Percentiles rank a stretch among this genome's conserved stretches.
Conservation (phyloP, 176 grass and related monocot species). For the Poa annua region DNA sequence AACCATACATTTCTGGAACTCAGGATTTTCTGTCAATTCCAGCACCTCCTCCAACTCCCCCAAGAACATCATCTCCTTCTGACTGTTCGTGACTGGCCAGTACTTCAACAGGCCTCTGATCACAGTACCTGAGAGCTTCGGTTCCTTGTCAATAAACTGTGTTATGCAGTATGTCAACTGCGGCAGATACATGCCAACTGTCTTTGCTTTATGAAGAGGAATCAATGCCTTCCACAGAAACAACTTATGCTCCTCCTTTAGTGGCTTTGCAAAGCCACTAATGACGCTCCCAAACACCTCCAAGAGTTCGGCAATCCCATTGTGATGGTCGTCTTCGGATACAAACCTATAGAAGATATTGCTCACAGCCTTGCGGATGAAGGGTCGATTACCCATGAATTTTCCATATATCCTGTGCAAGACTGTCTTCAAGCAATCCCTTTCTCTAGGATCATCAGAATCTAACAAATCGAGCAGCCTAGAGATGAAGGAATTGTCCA, state of each 20-base stretch:
- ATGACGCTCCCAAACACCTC: slow-evolving; percentile 92
- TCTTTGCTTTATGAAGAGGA: slow-evolving; percentile 82
- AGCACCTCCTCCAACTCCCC: slow-evolving; percentile 91
- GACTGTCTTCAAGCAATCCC: slow-evolving; percentile 82
- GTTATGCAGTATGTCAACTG: slow-evolving; percentile 86
- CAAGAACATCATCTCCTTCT: slow-evolving; percentile 98
- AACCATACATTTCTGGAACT: slow-evolving; percentile 84
- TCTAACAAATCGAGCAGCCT: slow-evolving; percentile 88
- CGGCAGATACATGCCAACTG: slow-evolving; percentile 64
- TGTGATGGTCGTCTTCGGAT: slow-evolving; percentile 73
- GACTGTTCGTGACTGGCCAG: slow-evolving; percentile 90
- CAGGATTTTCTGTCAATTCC: slow-evolving; percentile 72
- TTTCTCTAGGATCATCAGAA: slow-evolving; percentile 93
- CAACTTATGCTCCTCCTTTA: slow-evolving; percentile 91
- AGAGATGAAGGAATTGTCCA: slow-evolving; percentile 79
- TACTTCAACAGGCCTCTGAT: slow-evolving; percentile 90
- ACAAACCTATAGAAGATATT: slow-evolving; percentile 88
- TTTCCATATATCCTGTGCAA: slow-evolving; percentile 84
- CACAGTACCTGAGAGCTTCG: slow-evolving; percentile 74
- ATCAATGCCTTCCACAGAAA: slow-evolving; percentile 82
- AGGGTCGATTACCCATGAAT: slow-evolving; percentile 77
- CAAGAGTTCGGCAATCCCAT: slow-evolving; percentile 77
- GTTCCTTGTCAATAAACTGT: slow-evolving; percentile 89
- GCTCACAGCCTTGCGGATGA: slow-evolving; percentile 86
- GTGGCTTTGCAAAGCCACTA: slow-evolving; percentile 75